Evolutionary conservation across 2,329 filamentous ascomycete genomes (phyloP).

Genomic region (Cladosporium cucumerinum): DNA sequence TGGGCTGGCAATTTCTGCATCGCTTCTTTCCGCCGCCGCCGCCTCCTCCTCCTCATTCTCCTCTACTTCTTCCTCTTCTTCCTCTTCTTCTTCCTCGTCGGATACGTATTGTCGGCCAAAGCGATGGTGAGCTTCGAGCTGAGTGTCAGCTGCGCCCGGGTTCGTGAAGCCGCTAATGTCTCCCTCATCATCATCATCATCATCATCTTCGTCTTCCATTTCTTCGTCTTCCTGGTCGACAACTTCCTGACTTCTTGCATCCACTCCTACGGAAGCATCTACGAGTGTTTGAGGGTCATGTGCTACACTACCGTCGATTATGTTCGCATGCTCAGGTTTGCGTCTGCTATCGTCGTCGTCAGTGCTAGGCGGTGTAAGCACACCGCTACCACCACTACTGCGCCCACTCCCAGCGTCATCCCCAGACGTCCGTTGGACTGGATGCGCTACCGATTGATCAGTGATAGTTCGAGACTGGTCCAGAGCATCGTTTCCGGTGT

Average conservation of each 20-base stretch:
- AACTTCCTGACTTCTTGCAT: constrained; percentile 18
- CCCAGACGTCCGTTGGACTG: not conserved
- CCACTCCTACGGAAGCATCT: not conserved
- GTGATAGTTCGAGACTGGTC: not conserved
- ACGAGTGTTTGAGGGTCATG: not conserved
- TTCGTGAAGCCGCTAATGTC: constrained; percentile 16
- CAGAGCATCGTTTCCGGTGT: not conserved
- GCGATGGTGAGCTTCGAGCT: constrained; percentile 14
- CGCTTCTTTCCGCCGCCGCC: not conserved
- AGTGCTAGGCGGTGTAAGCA: constrained; percentile 35
- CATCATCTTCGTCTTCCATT: constrained; percentile 14
- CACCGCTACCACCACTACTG: constrained; percentile 24
- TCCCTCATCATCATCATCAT: constrained; percentile 6
- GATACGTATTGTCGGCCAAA: not conserved
- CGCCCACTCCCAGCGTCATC: constrained; percentile 10
- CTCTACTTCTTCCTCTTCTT: not conserved
- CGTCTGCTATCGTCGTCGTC: constrained; percentile 25
- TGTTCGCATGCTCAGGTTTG: constrained; percentile 10
- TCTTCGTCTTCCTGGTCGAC: constrained; percentile 21
- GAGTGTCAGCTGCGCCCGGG: constrained; percentile 12
- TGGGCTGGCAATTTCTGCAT: not conserved
- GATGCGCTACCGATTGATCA: not conserved
- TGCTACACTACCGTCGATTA: not conserved
- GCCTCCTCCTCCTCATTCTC: not conserved
- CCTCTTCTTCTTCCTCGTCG: not conserved